Evolutionary conservation across 208 protist species (phyloP).

Genomic region (Naegleria gruberi): DNA sequence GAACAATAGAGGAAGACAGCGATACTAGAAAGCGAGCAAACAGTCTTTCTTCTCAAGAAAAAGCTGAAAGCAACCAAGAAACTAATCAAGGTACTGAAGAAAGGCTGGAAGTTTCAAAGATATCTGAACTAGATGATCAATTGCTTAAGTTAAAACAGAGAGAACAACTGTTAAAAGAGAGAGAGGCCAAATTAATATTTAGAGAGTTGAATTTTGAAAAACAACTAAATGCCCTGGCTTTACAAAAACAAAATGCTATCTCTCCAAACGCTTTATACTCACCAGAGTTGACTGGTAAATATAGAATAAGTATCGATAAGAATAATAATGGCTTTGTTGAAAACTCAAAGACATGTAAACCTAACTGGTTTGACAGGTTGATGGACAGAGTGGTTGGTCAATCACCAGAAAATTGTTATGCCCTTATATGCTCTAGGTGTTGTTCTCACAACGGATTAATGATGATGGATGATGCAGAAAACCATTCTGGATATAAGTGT

Average conservation of each 20-base stretch:
- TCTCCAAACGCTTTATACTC: background rate
- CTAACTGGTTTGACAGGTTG: background rate
- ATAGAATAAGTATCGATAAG: background rate
- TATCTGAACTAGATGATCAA: background rate
- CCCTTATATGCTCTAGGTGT: background rate
- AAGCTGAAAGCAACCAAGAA: background rate
- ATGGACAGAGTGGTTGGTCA: background rate
- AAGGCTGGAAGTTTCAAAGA: background rate
- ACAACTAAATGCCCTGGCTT: background rate
- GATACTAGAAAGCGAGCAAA: background rate
- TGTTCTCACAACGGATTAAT: background rate
- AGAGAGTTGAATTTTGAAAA: background rate
- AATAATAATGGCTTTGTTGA: background rate
- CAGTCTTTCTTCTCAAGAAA: background rate
- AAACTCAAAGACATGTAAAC: background rate
- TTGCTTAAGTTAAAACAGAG: background rate
- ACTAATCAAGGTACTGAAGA: background rate
- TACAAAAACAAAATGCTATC: background rate
- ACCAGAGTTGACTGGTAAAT: background rate
- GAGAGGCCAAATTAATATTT: background rate
- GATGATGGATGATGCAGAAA: constrained; percentile 8
- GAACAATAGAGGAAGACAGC: background rate
- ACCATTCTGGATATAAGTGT: background rate
- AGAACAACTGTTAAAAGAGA: background rate
- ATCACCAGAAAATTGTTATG: background rate